A percentile compares a stretch with the other conserved stretches of the same genome.
These are phyloP conservation scores for Fraxinus xanthoxyloides DNA, from an alignment of 305 asterid species.

Conservation along the genomic window DNA sequence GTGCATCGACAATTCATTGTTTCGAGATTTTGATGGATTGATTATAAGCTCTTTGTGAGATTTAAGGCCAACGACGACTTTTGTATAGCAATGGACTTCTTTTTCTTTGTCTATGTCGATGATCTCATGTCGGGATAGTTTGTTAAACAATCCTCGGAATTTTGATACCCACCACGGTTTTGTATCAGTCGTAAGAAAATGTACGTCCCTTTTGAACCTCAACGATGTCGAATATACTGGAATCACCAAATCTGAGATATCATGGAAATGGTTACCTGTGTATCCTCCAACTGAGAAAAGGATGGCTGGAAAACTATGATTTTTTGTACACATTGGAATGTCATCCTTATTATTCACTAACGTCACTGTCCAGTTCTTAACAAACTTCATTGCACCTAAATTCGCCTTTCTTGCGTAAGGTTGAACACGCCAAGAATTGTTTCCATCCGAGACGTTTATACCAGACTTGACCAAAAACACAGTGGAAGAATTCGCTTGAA, in stretches of 20 bases:
- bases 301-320: constrained; percentile 49
- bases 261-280: constrained; percentile 75
- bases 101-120: constrained; percentile 46
- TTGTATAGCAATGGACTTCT: constrained; percentile 48
- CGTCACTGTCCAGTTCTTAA: constrained; percentile 55
- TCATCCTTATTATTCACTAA: constrained; percentile 16
- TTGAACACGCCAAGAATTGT: constrained; percentile 44
- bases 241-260: constrained; percentile 53
- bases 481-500: constrained; percentile 48
- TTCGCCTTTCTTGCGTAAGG: constrained; percentile 69
- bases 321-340: constrained; percentile 39
- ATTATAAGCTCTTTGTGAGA: constrained; percentile 45
- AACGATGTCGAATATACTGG: constrained; percentile 53
- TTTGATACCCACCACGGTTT: constrained; percentile 61
- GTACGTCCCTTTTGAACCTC: constrained; percentile 38
- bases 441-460: background rate
- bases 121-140: constrained; percentile 41
- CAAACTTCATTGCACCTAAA: constrained; percentile 31
- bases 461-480: constrained; percentile 28
- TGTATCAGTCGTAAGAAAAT: constrained; percentile 56
- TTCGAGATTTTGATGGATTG: constrained; percentile 27
- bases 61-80: constrained; percentile 44
- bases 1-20: constrained; percentile 31
- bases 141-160: constrained; percentile 29
- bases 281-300: constrained; percentile 68